These are phyloP conservation scores for Phlebiopsis flavidoalba DNA, from an alignment of 768 basidiomycete species.

Conservation along the genomic window DNA sequence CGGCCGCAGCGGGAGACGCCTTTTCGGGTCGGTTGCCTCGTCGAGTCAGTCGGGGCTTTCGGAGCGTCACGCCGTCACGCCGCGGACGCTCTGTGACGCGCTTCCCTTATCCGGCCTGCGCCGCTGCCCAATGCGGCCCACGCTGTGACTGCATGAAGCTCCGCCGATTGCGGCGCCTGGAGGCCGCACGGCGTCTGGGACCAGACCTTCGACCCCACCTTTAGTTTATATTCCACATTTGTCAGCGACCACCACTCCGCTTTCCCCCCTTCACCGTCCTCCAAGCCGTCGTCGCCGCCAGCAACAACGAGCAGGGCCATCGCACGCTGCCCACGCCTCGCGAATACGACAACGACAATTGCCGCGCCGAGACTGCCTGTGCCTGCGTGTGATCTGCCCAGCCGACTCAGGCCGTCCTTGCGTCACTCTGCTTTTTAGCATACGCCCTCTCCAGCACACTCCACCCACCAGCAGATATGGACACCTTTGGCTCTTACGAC, in stretches of 20 bases:
- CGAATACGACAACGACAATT: not conserved
- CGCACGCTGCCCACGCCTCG: not conserved
- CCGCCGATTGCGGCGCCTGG: not conserved
- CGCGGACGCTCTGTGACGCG: not conserved
- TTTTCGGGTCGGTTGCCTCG: not conserved
- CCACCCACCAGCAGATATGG: constrained; percentile 34
- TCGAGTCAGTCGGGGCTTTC: constrained; percentile 2
- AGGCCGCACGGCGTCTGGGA: not conserved
- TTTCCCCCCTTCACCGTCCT: not conserved
- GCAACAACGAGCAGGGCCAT: not conserved
- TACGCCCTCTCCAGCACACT: not conserved
- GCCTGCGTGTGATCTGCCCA: not conserved
- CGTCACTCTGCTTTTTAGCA: constrained; percentile 9
- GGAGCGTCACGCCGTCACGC: not conserved
- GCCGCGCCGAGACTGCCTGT: not conserved
- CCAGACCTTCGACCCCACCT: not conserved
- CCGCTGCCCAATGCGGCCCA: not conserved
- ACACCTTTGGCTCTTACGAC: constrained; percentile 36
- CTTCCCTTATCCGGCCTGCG: not conserved
- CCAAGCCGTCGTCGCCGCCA: not conserved
- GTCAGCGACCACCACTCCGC: constrained; percentile 5
- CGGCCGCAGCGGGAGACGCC: not conserved
- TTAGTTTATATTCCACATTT: constrained; percentile 1
- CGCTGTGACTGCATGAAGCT: not conserved
- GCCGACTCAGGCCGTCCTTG: not conserved